These are phyloP conservation scores for Kentomonas sorsogonicus DNA, from an alignment of 208 protist species.

Conservation along the genomic window DNA sequence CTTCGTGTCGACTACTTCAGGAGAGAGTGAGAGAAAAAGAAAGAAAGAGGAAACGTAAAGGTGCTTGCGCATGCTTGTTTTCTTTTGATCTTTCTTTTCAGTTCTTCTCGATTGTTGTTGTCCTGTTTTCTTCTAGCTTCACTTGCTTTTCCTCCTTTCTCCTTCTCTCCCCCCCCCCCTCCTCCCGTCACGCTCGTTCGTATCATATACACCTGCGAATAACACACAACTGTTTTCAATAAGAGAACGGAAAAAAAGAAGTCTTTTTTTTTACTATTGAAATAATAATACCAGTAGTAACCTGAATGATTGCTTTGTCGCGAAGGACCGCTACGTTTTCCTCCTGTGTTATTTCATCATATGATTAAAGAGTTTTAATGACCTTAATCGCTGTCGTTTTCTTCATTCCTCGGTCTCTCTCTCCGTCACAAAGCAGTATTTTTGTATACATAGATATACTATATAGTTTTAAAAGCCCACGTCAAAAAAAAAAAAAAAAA, in stretches of 20 bases:
- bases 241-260: not conserved
- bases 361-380: no score
- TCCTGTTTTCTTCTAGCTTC: not conserved
- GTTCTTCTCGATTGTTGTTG: not conserved
- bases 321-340: no score
- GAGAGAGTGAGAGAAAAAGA: constrained; percentile 1
- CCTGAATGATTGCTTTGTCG: not conserved
- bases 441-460: no score
- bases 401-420: no score
- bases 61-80: not conserved
- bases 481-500: no score
- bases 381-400: no score
- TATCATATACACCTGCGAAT: not conserved
- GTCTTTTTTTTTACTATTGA: no score
- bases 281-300: not conserved
- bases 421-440: no score
- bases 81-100: not conserved
- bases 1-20: no score
- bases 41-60: not conserved
- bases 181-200: not conserved
- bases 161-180: not conserved
- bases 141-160: not conserved
- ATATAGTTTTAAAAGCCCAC: no score
- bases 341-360: no score
- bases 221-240: not conserved